Evolutionary conservation across 148 eudicot species (phyloP), one percentile per base, ranked within the genome.

Genomic region (Polygonum maritimum): DNA sequence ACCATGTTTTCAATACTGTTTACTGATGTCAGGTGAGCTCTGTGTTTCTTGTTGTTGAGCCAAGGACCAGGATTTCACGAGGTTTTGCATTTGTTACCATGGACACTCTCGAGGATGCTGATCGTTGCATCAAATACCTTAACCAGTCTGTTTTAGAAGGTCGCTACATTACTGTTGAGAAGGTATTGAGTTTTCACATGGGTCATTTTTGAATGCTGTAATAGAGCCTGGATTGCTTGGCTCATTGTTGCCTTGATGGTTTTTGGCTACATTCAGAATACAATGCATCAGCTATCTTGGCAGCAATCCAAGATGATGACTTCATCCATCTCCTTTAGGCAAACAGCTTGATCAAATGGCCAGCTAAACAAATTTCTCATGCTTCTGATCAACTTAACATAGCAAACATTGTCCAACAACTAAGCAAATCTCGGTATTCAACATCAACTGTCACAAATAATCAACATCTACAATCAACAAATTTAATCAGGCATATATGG

Each of bases 301-400:
- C 97, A 89, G 92, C 93, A 85, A 87, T 95, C 99, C 92, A 86
- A 87, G 99, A 89, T 90, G 97, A 89, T 81, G 91, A 86, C 87
- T 87, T 87, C 96, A 85, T 86, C 91, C 86, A 81, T 89, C 78
- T 85, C 91, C 75, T 87, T 87, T 86, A 84, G 84, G 81, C 86
- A 91, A 88, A 87, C 93, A 87, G 92, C 92, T 79, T 87, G 94
- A 88, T 86, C 89, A 92, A 82, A 88, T 87, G 89, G 91, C 92
- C 67, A 74, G 76, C 76, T 74, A 74, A 74, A 74, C 88, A 90
- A 85, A 93, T 88, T 86, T 89, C 87, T 79, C 85, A 84, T 91
- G 92, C 96, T 85, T 85, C 88, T 90, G 95, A 81, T 90, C 91
- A 92, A 89, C 96, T 90, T 80, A 92, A 86, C 86, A 88, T 88